Evolutionary conservation across 805 yeast genomes (phyloP).

Genomic region (Sugiyamaella boreocaroliniensis): DNA sequence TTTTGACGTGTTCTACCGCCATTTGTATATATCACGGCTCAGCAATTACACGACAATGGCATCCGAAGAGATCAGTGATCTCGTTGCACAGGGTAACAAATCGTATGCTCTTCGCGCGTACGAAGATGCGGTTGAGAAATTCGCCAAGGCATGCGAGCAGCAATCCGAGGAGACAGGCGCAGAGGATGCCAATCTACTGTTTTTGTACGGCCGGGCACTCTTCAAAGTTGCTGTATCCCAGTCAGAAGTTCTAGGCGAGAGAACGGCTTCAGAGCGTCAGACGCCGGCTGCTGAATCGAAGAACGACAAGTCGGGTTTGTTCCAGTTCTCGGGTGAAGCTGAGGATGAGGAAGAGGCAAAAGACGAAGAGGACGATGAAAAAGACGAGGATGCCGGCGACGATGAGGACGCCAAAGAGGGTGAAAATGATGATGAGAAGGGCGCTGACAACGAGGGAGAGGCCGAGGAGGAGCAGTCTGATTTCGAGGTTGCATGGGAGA

Average conservation of each 20-base stretch:
- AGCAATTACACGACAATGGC: neutral
- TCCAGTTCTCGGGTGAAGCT: constrained; percentile 19
- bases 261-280: constrained; percentile 24
- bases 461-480: constrained; percentile 52
- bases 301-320: constrained; percentile 14
- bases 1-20: too few relatives aligned
- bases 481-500: constrained; percentile 85
- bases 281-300: constrained; percentile 2
- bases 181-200: constrained; percentile 68
- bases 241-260: constrained; percentile 69
- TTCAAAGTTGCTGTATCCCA: constrained; percentile 69
- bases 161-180: constrained; percentile 46
- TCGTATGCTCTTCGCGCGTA: constrained; percentile 57
- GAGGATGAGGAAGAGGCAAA: constrained; percentile 21
- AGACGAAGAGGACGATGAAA: constrained; percentile 12
- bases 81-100: constrained; percentile 57
- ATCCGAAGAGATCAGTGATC: constrained; percentile 36
- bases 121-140: constrained; percentile 61
- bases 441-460: too few relatives aligned
- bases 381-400: constrained; percentile 18
- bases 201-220: constrained; percentile 70
- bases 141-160: constrained; percentile 66
- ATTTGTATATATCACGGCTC: neutral
- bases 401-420: constrained; percentile 25
- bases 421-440: constrained; percentile 23